Base-by-base conservation (phyloP, 805 yeast species). In the Kodamaea leandrae region DNA sequence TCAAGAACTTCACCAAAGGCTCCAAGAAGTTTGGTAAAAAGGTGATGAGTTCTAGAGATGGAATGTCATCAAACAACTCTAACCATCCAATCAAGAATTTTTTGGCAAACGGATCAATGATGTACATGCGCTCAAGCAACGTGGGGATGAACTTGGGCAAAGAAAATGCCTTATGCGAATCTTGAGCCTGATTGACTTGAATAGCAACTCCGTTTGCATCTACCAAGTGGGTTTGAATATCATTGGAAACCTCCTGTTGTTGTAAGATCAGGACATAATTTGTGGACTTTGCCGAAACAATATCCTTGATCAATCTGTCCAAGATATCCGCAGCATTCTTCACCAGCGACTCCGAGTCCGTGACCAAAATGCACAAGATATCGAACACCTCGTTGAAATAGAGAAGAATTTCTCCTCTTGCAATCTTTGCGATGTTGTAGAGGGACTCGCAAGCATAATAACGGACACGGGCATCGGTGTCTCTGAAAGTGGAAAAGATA, bases 371-470 rank as follows among this genome's bases (percentile, higher is more conserved):
- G 58, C 96, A 90, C 40, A 93, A 71, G 14, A 90, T 93, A 58
- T 93, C 98, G 58, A 93, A 93, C 2, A 89, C 83, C 63, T 93
- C 98, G 63, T 91, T 93, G 71, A 93, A 93, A 59, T 87, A 90
- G 9, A 85, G 69, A 46, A 93, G 68, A 16, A 93, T 86, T 62
- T 93, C 98, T 20, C 98, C 98, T 51, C 95, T 81, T 3, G 98
- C 96, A 15, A 93, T 95, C 57, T 93, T 93, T 35, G 98, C 96
- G 34, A 93, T 90, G 63, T 93, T 93, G 63, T 93, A 93, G 46
- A 93, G 71, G 36, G 95, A 84, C 57, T 93, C 99, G 66, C 98
- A 93, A 0, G 99, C 97, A 60, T 89, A 93, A 55, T 93, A 93
- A 41, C 99, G 74, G 6, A 93, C 99, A 50, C 95, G 78, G n/a